phyloP scores from a whole-genome alignment of 2,329 filamentous ascomycete genomes.

The Penicillium thymicola region DNA sequence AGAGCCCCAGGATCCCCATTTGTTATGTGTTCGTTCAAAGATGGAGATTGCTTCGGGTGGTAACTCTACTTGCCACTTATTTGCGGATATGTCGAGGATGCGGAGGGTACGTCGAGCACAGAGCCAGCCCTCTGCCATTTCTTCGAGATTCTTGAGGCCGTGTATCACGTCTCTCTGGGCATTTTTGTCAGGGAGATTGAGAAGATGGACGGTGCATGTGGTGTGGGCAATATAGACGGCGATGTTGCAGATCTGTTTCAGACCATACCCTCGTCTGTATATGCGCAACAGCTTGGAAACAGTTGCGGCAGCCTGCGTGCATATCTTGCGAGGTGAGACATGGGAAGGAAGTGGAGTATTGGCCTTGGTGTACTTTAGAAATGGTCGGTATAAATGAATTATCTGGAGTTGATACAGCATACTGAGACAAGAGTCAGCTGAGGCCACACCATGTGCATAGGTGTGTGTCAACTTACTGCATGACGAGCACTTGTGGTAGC shows the following conservation, averaged over 20 bases:
- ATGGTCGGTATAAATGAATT: slow-evolving; percentile 92
- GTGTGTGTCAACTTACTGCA: slow-evolving; percentile 66
- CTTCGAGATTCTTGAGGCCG: slow-evolving; percentile 85
- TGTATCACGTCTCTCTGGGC: slow-evolving; percentile 86
- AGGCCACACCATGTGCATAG: neutral
- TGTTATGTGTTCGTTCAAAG: slow-evolving; percentile 73
- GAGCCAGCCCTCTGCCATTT: slow-evolving; percentile 93
- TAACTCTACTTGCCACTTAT: slow-evolving; percentile 85
- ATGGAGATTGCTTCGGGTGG: slow-evolving; percentile 77
- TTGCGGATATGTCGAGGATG: slow-evolving; percentile 77
- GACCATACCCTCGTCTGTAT: slow-evolving; percentile 87
- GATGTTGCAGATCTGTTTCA: slow-evolving; percentile 93
- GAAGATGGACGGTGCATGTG: slow-evolving; percentile 88
- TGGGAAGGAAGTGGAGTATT: slow-evolving; percentile 80
- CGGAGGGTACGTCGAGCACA: slow-evolving; percentile 80
- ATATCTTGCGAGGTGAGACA: slow-evolving; percentile 85
- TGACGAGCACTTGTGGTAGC: slow-evolving; percentile 73
- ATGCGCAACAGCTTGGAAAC: slow-evolving; percentile 93
- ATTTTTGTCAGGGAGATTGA: slow-evolving; percentile 90
- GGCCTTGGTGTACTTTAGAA: slow-evolving; percentile 80
- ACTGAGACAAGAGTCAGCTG: slow-evolving; percentile 48
- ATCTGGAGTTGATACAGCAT: slow-evolving; percentile 98
- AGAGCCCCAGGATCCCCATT: slow-evolving; percentile 67
- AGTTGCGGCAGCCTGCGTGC: slow-evolving; percentile 80
- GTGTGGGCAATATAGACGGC: slow-evolving; percentile 94